phyloP scores from a whole-genome alignment of 257 asterid genomes.

The Ilex asprella region DNA sequence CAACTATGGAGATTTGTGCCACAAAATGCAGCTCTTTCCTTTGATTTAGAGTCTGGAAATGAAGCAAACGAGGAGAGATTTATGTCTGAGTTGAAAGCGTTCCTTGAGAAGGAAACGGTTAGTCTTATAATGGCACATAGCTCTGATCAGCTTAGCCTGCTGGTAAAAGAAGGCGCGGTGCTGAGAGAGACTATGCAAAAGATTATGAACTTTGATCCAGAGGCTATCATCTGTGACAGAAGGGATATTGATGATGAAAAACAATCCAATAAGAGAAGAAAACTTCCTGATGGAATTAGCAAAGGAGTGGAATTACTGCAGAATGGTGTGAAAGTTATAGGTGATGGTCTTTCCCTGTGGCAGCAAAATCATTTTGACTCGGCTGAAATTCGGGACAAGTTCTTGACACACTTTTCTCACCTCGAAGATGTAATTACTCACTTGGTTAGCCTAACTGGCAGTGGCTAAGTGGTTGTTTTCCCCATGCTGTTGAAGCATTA shows the following conservation, averaged over 20 bases:
- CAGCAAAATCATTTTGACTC: slow-evolving; percentile 42
- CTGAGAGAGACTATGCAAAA: slow-evolving; percentile 34
- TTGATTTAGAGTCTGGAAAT: slow-evolving; percentile 61
- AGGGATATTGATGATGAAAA: slow-evolving; percentile 66
- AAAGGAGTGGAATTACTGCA: slow-evolving; percentile 74
- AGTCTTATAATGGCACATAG: slow-evolving; percentile 25
- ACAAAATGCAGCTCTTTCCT: slow-evolving; percentile 80
- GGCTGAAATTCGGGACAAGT: slow-evolving; percentile 44
- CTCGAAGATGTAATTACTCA: slow-evolving; percentile 69
- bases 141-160: slow-evolving; percentile 33
- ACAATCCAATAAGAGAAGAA: slow-evolving; percentile 60
- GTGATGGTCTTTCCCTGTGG: slow-evolving; percentile 71
- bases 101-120: slow-evolving; percentile 74
- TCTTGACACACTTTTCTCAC: slow-evolving; percentile 54
- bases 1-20: slow-evolving; percentile 92
- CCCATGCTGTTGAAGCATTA: neutral
- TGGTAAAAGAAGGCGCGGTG: slow-evolving; percentile 48
- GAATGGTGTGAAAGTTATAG: slow-evolving; percentile 72
- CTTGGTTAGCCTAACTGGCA: slow-evolving; percentile 53
- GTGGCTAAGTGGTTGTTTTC: slow-evolving; percentile 17
- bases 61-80: slow-evolving; percentile 70
- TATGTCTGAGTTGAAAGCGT: slow-evolving; percentile 73
- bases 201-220: slow-evolving; percentile 16
- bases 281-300: slow-evolving; percentile 67
- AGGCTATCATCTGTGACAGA: slow-evolving; percentile 24